phyloP scores from a whole-genome alignment of 495 filamentous ascomycete genomes.

The Penicillium mononematosum region DNA sequence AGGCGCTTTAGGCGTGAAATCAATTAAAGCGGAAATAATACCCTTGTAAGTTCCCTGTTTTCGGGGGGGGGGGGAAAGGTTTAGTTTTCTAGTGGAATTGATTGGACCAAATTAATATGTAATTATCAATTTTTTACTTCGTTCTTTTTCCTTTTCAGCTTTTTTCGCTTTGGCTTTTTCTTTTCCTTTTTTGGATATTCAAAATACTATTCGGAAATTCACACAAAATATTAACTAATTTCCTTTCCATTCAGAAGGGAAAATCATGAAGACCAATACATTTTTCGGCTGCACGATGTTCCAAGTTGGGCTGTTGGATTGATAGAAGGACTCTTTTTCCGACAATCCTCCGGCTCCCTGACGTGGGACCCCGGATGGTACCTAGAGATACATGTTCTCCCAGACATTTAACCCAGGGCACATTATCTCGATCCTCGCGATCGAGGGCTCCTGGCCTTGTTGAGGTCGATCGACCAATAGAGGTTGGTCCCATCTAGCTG shows the following conservation, averaged over 20 bases:
- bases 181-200: too few species aligned
- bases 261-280: too few species aligned
- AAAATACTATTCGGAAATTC: too few species aligned
- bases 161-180: background rate
- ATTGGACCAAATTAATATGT: background rate
- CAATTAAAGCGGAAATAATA: background rate
- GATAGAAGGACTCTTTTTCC: background rate
- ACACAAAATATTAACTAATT: background rate
- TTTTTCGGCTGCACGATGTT: background rate
- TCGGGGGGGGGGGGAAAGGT: background rate
- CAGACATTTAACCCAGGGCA: background rate
- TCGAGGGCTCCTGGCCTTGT: background rate
- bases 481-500: conserved; percentile 17
- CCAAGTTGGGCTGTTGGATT: background rate
- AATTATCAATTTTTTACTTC: background rate
- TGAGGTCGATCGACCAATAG: conserved; percentile 21
- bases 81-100: background rate
- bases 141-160: background rate
- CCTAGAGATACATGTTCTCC: too few species aligned
- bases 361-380: background rate
- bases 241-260: background rate
- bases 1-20: conserved; percentile 14
- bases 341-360: background rate
- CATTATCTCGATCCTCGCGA: conserved; percentile 2
- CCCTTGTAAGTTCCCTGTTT: conserved; percentile 4